Percentiles rank a stretch among this genome's conserved stretches.
phyloP scores from a whole-genome alignment of 1,284 basidiomycete genomes.

The Cutaneotrichosporon sp. region DNA sequence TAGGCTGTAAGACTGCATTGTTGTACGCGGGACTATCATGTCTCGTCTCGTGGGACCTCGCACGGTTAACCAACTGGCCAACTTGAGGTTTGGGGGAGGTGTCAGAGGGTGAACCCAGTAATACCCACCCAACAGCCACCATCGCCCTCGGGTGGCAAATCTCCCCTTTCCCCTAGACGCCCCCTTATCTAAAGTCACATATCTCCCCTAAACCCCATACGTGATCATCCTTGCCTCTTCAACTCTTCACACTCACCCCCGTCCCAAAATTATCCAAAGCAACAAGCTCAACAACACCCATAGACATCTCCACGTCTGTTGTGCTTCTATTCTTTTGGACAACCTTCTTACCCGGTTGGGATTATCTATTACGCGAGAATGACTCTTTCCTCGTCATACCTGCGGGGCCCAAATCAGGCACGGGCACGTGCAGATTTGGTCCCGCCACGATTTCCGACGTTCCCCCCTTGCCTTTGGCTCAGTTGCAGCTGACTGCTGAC shows the following conservation, averaged over 20 bases:
- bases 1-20: too few species aligned
- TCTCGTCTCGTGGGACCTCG: too few species aligned
- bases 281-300: not conserved
- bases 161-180: not conserved
- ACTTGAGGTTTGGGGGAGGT: too few species aligned
- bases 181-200: not conserved
- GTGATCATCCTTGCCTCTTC: not conserved
- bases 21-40: too few species aligned
- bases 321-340: not conserved
- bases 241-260: not conserved
- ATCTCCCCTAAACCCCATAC: not conserved
- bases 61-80: too few species aligned
- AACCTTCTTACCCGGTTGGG: not conserved
- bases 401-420: not conserved
- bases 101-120: too few species aligned
- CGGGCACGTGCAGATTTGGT: not conserved
- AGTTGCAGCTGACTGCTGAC: not conserved
- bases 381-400: not conserved
- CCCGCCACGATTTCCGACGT: not conserved
- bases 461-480: not conserved
- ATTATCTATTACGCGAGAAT: not conserved
- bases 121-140: not conserved
- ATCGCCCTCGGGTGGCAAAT: conserved; percentile 7
- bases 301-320: not conserved
- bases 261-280: not conserved